These are phyloP conservation scores for Sporisorium graminicola DNA, from an alignment of 1,284 basidiomycete species.

Conservation along the genomic window DNA sequence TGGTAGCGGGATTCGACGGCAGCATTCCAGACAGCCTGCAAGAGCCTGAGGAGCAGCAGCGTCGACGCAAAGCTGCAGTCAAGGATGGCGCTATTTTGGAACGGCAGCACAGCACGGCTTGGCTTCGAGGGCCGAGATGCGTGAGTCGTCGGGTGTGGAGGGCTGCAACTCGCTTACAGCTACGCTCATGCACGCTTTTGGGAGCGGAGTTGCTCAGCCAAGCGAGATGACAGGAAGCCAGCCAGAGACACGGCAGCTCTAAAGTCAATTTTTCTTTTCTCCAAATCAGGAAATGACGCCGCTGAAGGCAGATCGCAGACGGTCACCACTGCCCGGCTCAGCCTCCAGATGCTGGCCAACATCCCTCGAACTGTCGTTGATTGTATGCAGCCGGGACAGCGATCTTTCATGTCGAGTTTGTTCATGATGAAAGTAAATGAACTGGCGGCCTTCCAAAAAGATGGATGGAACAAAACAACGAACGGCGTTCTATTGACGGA, in stretches of 20 bases:
- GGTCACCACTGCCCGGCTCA: too few relatives aligned
- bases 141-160: not conserved
- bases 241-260: too few relatives aligned
- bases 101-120: not conserved
- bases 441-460: not conserved
- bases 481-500: not conserved
- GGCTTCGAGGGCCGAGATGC: not conserved
- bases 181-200: not conserved
- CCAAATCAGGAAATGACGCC: too few relatives aligned
- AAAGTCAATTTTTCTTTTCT: too few relatives aligned
- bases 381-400: too few relatives aligned
- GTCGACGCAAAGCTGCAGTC: not conserved
- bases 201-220: conserved; percentile 20
- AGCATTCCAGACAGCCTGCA: not conserved
- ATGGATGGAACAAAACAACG: not conserved
- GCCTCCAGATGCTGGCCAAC: too few relatives aligned
- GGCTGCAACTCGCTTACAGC: not conserved
- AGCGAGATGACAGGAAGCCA: conserved; percentile 11
- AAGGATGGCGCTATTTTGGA: not conserved
- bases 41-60: not conserved
- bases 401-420: too few relatives aligned
- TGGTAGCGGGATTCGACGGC: not conserved
- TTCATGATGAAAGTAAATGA: not conserved
- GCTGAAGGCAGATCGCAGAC: too few relatives aligned
- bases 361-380: too few relatives aligned